Base-by-base conservation (phyloP, 225 moss, liverwort and hornwort genomes). In the Bryum argenteum region DNA sequence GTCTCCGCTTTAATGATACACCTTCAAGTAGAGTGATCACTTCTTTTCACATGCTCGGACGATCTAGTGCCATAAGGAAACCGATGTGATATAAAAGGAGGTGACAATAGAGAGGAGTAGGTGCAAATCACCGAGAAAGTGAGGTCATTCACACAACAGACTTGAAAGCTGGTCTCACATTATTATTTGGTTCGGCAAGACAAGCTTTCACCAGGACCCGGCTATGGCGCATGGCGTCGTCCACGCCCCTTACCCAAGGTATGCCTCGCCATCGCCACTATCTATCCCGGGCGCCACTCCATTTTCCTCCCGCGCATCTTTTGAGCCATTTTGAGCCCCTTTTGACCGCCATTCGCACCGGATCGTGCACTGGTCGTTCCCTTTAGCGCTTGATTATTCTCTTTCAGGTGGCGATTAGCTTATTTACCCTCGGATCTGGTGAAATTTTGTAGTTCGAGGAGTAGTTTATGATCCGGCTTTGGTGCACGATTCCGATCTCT, bases 211-310 rank as follows among this genome's bases (percentile, higher is more conserved):
- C 59, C 69, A 9, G 18, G 10, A 69, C 83, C 81, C 51, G 78
- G 81, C 81, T 63, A 83, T 87, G 87, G 83, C 83, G 83, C 66
- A 86, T 86, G 86, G 86, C 85, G 82, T 65, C 80, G 26, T 75
- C 71, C 70, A 58, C 78, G 58, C 75, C 75, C 65, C 81, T 81
- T 1, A 63, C 80, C 23, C 75, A 65, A 69, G 83, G 87, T 87
- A 72, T n/a, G 12, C 39, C 41, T 38, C 39, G 0, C 52, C 63
- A 15, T 52, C 58, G 12, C 39, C 71, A 47, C 43, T n/a, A 3
- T 44, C 79, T 1, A 9, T 28, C 17, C 10, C 44, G 44, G 63
- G 14, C 20, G 7, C 8, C 14, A 2, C 13, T 22, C 15, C 22
- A 55, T 65, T 43, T 19, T 16, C 54, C 17, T 17, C 48, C 11